Percentiles rank a stretch among this genome's conserved stretches.
These are phyloP conservation scores for Kalanchoe fedtschenkoi DNA, from an alignment of 164 flowering plant species.

Conservation along the genomic window DNA sequence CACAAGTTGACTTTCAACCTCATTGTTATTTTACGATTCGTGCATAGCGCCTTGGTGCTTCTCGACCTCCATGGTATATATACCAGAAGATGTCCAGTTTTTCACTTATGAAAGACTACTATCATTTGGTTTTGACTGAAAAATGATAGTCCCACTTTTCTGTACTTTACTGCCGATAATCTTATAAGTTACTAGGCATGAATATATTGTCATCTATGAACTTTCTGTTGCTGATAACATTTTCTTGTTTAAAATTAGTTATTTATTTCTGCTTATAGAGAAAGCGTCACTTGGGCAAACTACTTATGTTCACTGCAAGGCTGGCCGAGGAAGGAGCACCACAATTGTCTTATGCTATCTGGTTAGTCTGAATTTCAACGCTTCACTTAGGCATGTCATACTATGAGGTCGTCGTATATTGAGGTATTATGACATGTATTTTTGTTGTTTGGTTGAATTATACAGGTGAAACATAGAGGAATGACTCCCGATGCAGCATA, in stretches of 20 bases:
- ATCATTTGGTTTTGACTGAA: neutral
- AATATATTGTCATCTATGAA: neutral
- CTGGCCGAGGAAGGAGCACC: constrained; percentile 93
- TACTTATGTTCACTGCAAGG: constrained; percentile 93
- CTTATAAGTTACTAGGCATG: too few relatives aligned
- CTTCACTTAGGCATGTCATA: neutral
- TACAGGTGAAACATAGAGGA: constrained; percentile 62
- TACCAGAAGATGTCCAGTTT: neutral
- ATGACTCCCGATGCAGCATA: constrained; percentile 76
- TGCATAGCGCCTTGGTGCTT: neutral
- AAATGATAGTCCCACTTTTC: neutral
- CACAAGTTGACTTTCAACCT: neutral
- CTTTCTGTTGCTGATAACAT: neutral
- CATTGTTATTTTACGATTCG: neutral
- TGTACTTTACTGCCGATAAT: neutral
- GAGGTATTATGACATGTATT: neutral
- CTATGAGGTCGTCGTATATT: neutral
- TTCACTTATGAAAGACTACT: neutral
- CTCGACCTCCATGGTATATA: neutral
- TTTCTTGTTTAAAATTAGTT: neutral
- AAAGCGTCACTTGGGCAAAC: constrained; percentile 33
- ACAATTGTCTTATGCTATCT: constrained; percentile 82
- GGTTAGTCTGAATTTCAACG: constrained; percentile 28
- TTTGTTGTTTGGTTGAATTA: neutral
- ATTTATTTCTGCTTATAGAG: constrained; percentile 12